A percentile compares a stretch with the other conserved stretches of the same genome.
Evolutionary conservation across 768 basidiomycete species (phyloP).

Genomic region (Cystofilobasidium bisporidii): DNA sequence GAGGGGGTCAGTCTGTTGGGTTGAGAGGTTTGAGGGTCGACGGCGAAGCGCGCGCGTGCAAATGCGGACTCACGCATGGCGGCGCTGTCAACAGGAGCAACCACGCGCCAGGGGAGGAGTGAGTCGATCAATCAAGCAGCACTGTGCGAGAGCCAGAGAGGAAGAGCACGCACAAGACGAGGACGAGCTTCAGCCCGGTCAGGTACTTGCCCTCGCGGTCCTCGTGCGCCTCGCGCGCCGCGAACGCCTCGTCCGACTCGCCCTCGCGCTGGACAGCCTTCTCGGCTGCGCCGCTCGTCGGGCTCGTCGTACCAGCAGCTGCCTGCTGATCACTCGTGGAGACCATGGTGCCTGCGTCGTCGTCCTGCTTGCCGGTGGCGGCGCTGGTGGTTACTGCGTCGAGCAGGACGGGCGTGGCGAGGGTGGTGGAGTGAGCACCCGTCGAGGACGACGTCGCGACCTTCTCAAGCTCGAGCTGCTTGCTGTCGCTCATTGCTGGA

Average conservation of each 20-base stretch:
- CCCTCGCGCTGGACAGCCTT: neutral
- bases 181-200: neutral
- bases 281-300: neutral
- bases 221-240: neutral
- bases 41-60: neutral
- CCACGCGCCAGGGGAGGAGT: too few species aligned
- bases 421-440: neutral
- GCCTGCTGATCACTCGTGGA: too few species aligned
- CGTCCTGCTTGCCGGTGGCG: neutral
- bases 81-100: neutral
- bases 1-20: neutral
- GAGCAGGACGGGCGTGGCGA: neutral
- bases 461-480: neutral
- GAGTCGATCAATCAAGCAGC: neutral
- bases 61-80: constrained; percentile 5
- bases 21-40: neutral
- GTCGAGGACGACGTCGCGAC: neutral
- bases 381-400: neutral
- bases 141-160: neutral
- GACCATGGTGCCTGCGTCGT: too few species aligned
- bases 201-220: constrained; percentile 3
- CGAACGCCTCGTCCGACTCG: neutral
- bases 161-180: neutral
- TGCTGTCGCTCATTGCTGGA: too few species aligned
- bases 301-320: too few species aligned